phyloP scores from a whole-genome alignment of 352 stramenopile species.

The Phytophthora tubulina region DNA sequence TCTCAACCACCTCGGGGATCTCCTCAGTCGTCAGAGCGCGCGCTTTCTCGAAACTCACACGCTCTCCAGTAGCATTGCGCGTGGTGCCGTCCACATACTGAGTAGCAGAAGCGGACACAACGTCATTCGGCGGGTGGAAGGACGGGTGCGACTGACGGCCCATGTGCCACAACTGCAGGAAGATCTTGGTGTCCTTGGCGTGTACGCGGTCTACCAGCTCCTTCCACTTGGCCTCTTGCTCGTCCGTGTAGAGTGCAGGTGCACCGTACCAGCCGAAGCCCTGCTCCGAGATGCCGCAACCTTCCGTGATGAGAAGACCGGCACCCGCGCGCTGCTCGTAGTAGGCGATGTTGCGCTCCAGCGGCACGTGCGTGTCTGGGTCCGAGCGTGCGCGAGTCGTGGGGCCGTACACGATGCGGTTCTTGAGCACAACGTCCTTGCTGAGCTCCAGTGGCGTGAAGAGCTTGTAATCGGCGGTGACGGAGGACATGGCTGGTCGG shows the following conservation, averaged over 20 bases:
- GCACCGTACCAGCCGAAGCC: conserved; percentile 22
- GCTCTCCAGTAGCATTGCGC: conserved; percentile 14
- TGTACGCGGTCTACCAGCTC: conserved; percentile 17
- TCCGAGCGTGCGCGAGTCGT: conserved; percentile 21
- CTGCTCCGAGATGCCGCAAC: conserved; percentile 25
- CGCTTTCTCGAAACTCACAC: conserved; percentile 11
- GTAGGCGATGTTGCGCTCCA: conserved; percentile 23
- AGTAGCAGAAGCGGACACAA: conserved; percentile 19
- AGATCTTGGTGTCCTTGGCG: conserved; percentile 23
- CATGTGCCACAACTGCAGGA: conserved; percentile 34
- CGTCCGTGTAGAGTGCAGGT: conserved; percentile 18
- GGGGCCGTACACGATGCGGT: conserved; percentile 31
- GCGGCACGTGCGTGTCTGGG: conserved; percentile 9
- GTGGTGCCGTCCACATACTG: conserved; percentile 17
- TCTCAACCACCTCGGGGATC: conserved; percentile 20
- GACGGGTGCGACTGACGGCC: conserved; percentile 22
- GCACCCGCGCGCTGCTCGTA: conserved; percentile 25
- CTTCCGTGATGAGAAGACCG: conserved; percentile 27
- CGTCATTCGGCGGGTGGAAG: conserved; percentile 17
- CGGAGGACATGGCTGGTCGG: conserved; percentile 3
- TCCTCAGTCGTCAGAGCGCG: conserved; percentile 16
- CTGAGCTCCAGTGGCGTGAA: conserved; percentile 24
- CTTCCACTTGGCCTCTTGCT: conserved; percentile 24
- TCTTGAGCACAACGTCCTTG: conserved; percentile 23
- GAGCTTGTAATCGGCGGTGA: conserved; percentile 25